These are phyloP conservation scores for Podila verticillata DNA, from an alignment of 192 early-diverging fungal genomes.

Conservation along the genomic window DNA sequence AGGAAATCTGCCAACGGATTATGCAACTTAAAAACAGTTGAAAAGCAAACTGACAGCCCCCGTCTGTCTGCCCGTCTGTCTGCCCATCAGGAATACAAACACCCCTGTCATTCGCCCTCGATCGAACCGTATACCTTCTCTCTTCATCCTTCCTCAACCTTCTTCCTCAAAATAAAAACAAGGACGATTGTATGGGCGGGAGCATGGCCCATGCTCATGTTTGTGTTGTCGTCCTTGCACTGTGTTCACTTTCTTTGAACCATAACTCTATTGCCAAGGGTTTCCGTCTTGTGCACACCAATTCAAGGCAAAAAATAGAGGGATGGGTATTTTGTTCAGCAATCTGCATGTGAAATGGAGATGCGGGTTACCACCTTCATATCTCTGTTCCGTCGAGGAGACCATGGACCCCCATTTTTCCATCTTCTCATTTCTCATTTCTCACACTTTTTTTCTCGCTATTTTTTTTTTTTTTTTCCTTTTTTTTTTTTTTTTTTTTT, in stretches of 20 bases:
- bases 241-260: too few relatives aligned
- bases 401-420: neutral
- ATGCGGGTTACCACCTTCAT: neutral
- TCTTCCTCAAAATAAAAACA: too few relatives aligned
- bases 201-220: too few relatives aligned
- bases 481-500: conserved; percentile 1
- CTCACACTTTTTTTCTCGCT: neutral
- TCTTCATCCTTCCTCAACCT: neutral
- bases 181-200: too few relatives aligned
- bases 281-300: neutral
- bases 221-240: too few relatives aligned
- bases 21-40: conserved; percentile 49
- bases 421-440: neutral
- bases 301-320: neutral
- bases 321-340: neutral
- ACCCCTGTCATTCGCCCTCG: neutral
- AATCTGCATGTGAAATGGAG: conserved; percentile 3
- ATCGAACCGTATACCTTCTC: neutral
- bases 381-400: neutral
- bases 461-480: neutral
- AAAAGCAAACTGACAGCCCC: neutral
- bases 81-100: neutral
- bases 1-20: conserved; percentile 45
- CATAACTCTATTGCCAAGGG: too few relatives aligned
- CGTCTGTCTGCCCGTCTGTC: neutral